Evolutionary conservation across 805 yeast genomes (phyloP), one percentile per base, ranked within the genome.

Genomic region (Isabelozyma pseudorhagii): DNA sequence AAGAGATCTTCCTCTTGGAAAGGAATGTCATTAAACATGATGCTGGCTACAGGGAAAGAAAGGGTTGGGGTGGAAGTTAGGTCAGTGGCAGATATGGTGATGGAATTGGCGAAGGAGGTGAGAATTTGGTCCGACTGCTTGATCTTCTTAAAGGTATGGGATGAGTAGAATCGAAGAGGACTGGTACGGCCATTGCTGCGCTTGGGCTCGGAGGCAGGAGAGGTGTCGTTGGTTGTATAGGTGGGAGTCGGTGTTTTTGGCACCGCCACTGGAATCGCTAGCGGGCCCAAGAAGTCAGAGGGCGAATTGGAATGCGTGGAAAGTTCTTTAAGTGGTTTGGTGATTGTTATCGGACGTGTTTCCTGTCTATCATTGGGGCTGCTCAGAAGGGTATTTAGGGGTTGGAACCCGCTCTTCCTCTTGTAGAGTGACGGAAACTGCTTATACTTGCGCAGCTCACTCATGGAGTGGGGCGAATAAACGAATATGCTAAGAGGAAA

Each of bases 1-100:
- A 34, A 38, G 21, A 52, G 41, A 4, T 29, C 29, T 14, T 44
- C 44, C 9, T 21, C 44, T 18, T 44, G 44, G 27, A 47, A 29
- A 21, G 11, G 10, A 2, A 17, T 34, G 9, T 41, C 45, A 25
- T 41, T 47, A 28, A 43, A 27, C 27, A 17, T 42, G 36, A 40
- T 29, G 25, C 15, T 17, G 42, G 41, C 15, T 34, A 40, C 40
- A 13, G 25, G 40, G 44, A 40, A 36, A 13, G 36, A 21, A 18
- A 40, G 29, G 36, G 38, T 31, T 17, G 41, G 47, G 10, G n/a
- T 42, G 8, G 42, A 15, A 40, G 25, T 18, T 14, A 44, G 28
- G n/a, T 34, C 48, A 8, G 27, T 29, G 15, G 36, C 10, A 2
- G 15, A 21, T 8, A 38, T 28, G n/a, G 43, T 11, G n/a, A 38